Conservation (phyloP, 1,284 basidiomycete species). For the Phylloboletellus chloephorus region DNA sequence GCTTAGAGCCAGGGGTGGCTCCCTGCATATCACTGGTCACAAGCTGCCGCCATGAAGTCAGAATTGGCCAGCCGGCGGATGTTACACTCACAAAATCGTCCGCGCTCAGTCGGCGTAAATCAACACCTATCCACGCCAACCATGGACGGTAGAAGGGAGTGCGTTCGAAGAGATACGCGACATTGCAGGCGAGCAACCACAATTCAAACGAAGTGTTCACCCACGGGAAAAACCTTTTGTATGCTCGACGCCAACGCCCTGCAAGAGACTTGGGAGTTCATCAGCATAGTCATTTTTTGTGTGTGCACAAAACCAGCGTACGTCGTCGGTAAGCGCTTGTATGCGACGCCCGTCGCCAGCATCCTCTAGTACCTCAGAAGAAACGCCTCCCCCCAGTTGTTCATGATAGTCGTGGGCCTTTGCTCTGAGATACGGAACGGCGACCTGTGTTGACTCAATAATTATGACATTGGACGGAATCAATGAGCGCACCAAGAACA, state of each 20-base stretch:
- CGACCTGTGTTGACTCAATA: conserved; percentile 50
- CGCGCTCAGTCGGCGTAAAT: conserved; percentile 70
- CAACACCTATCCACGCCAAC: conserved; percentile 79
- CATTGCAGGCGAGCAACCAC: conserved; percentile 79
- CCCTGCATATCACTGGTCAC: conserved; percentile 36
- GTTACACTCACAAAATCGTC: conserved; percentile 62
- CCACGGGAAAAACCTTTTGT: conserved; percentile 79
- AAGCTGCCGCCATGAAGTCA: conserved; percentile 35
- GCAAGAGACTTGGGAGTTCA: conserved; percentile 34
- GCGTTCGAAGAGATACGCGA: conserved; percentile 87
- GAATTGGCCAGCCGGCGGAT: conserved; percentile 1
- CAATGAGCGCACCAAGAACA: conserved; percentile 59
- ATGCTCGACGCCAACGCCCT: conserved; percentile 51
- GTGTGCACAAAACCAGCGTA: conserved; percentile 28
- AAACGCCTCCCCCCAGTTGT: conserved; percentile 77
- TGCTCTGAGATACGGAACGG: conserved; percentile 83
- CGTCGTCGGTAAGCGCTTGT: conserved; percentile 46
- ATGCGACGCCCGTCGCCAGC: conserved; percentile 40
- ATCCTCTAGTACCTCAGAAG: conserved; percentile 61
- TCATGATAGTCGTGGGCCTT: conserved; percentile 92
- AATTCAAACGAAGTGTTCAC: conserved; percentile 72
- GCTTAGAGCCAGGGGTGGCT: conserved; percentile 28
- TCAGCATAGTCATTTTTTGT: conserved; percentile 10
- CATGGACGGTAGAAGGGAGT: conserved; percentile 90
- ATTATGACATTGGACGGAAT: not conserved